Conservation (phyloP, 768 basidiomycete genomes). For the Naganishia vaughanmartiniae region DNA sequence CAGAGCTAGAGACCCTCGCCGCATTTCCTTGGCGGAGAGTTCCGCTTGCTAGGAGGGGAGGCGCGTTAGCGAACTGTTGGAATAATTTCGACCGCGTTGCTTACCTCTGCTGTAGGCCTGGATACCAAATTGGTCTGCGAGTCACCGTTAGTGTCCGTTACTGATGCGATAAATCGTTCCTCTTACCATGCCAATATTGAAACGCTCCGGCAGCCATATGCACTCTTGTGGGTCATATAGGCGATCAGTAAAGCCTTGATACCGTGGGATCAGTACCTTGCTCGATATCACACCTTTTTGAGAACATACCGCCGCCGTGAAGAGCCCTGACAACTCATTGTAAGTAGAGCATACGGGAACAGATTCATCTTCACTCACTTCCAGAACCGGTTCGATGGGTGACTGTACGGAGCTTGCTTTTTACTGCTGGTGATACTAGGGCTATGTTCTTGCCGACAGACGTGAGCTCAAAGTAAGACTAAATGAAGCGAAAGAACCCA, state of each 20-base stretch:
- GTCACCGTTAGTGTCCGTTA: neutral
- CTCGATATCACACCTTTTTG: no score
- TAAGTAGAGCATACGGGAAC: neutral
- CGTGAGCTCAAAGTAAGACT: no score
- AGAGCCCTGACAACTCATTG: neutral
- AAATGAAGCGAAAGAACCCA: neutral
- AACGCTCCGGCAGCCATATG: conserved; percentile 47
- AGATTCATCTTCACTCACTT: neutral
- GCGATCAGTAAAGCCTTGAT: conserved; percentile 15
- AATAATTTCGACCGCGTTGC: conserved; percentile 44
- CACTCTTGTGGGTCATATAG: conserved; percentile 21
- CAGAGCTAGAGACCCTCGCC: conserved; percentile 59
- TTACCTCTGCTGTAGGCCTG: conserved; percentile 67
- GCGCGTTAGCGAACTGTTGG: neutral
- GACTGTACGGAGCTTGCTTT: conserved; percentile 20
- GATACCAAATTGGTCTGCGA: conserved; percentile 71
- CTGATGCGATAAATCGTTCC: neutral
- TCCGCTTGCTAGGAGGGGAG: conserved; percentile 46
- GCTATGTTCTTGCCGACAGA: neutral
- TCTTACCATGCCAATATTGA: conserved; percentile 67
- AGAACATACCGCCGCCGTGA: conserved; percentile 11
- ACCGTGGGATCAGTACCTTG: neutral
- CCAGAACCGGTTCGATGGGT: conserved; percentile 23
- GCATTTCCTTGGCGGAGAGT: conserved; percentile 49
- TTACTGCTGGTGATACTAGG: conserved; percentile 17